phyloP scores from a whole-genome alignment of 495 filamentous ascomycete genomes.

The Letharia columbiana region DNA sequence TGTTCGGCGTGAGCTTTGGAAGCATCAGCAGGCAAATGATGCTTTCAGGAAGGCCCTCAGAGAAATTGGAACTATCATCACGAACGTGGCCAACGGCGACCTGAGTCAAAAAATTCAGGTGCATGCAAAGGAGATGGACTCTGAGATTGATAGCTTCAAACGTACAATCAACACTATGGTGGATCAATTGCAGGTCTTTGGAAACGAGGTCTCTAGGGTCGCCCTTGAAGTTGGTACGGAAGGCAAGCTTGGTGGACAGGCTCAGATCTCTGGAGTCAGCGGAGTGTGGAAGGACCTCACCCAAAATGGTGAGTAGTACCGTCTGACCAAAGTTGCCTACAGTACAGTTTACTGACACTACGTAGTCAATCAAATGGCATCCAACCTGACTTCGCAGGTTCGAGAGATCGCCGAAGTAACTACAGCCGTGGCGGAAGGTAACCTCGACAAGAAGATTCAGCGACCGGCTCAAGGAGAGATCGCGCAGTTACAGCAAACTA shows the following conservation, averaged over 20 bases:
- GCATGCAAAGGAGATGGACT: conserved; percentile 94
- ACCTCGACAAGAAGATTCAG: conserved; percentile 93
- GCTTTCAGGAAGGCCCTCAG: conserved; percentile 95
- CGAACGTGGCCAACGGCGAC: conserved; percentile 90
- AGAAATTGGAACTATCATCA: conserved; percentile 96
- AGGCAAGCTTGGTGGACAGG: conserved; percentile 93
- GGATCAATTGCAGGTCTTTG: conserved; percentile 95
- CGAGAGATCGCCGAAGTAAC: conserved; percentile 96
- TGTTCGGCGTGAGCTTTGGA: conserved; percentile 85
- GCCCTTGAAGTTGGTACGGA: conserved; percentile 97
- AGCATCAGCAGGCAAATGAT: conserved; percentile 95
- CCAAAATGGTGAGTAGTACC: conserved; percentile 61
- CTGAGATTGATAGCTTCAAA: conserved; percentile 99
- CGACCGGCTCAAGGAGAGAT: conserved; percentile 93
- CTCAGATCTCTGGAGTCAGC: conserved; percentile 86
- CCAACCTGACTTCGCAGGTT: conserved; percentile 74
- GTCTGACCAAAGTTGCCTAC: background rate
- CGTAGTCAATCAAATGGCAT: conserved; percentile 94
- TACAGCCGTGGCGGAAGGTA: conserved; percentile 91
- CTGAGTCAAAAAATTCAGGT: conserved; percentile 97
- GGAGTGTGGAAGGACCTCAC: conserved; percentile 98
- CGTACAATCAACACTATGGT: conserved; percentile 97
- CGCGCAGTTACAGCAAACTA: conserved; percentile 90
- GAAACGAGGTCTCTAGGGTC: conserved; percentile 91
- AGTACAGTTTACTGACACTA: conserved; percentile 26